Conservation (phyloP, 345 rosid genomes). For the Abelmoschus esculentus region DNA sequence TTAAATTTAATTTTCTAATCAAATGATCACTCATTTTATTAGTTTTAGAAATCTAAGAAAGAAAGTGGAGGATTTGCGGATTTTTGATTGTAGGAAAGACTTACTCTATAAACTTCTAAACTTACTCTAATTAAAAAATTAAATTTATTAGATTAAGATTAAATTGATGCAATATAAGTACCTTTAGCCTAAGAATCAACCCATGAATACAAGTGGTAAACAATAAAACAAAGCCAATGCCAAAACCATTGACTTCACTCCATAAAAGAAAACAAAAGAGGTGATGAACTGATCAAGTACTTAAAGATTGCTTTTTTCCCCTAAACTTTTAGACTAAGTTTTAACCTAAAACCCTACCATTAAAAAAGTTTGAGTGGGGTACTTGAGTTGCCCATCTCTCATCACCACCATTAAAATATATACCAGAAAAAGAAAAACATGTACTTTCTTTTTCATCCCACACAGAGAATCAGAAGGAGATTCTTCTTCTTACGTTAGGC, state of each 20-base stretch:
- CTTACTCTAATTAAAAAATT: too few relatives aligned
- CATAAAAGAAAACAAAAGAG: constrained; percentile 6
- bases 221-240: not conserved
- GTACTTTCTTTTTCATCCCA: not conserved
- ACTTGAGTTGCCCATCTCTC: constrained; percentile 15
- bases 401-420: not conserved
- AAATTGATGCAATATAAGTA: too few relatives aligned
- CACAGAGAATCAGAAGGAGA: constrained; percentile 11
- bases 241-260: constrained; percentile 12
- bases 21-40: too few relatives aligned
- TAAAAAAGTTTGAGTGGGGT: constrained; percentile 13
- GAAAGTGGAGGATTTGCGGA: too few relatives aligned
- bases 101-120: too few relatives aligned
- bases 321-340: constrained; percentile 3
- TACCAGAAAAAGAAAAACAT: not conserved
- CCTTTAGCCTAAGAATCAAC: too few relatives aligned
- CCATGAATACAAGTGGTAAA: constrained; percentile 6
- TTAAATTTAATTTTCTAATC: too few relatives aligned
- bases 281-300: constrained; percentile 2
- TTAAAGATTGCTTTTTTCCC: constrained; percentile 7
- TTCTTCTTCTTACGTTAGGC: constrained; percentile 11
- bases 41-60: too few relatives aligned
- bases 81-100: too few relatives aligned
- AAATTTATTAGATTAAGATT: too few relatives aligned
- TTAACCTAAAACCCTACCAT: constrained; percentile 12